Conservation (phyloP, 2,329 filamentous ascomycete genomes). For the Fusarium proliferatum region DNA sequence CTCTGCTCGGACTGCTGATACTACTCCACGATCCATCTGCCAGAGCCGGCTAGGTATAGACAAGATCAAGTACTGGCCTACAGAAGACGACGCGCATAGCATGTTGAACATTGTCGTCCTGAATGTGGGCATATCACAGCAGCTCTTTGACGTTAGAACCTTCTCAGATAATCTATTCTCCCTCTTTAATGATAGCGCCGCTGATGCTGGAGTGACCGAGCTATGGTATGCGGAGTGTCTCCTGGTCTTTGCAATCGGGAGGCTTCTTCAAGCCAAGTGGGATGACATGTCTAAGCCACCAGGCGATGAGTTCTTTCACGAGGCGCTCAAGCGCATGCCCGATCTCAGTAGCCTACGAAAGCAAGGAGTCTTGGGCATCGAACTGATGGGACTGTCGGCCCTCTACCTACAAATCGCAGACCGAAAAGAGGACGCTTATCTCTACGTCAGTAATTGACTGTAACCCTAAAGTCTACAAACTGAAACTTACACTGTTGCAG, state of each 20-base stretch:
- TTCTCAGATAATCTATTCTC: slow-evolving; percentile 23
- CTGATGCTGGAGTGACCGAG: background rate
- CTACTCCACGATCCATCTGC: background rate
- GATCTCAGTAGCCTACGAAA: slow-evolving; percentile 16
- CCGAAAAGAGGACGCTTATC: slow-evolving; percentile 29
- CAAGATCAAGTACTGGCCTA: slow-evolving; percentile 18
- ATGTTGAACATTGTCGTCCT: slow-evolving; percentile 23
- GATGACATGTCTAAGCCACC: slow-evolving; percentile 18
- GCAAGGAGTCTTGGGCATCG: slow-evolving; percentile 17
- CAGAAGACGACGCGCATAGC: slow-evolving; percentile 27
- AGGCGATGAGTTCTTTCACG: slow-evolving; percentile 26
- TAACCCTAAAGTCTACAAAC: too few species aligned
- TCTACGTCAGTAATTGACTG: slow-evolving; percentile 12
- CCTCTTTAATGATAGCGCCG: background rate
- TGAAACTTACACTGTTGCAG: background rate
- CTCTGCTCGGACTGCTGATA: background rate
- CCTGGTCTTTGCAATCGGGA: slow-evolving; percentile 20
- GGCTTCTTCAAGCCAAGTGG: slow-evolving; percentile 16
- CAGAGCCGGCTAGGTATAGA: background rate
- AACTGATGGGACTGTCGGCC: slow-evolving; percentile 22
- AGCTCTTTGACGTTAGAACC: slow-evolving; percentile 22
- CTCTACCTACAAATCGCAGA: slow-evolving; percentile 29
- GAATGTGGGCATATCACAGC: slow-evolving; percentile 32
- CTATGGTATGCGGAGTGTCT: slow-evolving; percentile 30
- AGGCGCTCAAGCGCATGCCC: slow-evolving; percentile 24